Base-by-base conservation (phyloP, 2,329 filamentous ascomycete genomes). In the Apiospora saccharicola region DNA sequence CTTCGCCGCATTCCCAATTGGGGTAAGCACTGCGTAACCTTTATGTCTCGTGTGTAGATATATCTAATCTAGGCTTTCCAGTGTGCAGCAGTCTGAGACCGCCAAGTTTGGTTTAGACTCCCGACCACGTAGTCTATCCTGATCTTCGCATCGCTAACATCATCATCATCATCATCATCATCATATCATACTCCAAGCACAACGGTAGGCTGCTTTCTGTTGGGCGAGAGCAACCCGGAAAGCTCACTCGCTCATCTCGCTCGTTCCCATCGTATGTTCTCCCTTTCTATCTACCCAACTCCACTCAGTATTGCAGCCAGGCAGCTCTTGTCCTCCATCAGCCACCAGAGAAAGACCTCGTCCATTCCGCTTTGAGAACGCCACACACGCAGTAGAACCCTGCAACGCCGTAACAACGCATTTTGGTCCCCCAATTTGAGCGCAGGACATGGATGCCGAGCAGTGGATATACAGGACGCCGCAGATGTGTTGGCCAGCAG, bases 21-120 rank as follows among this genome's bases (percentile, higher is more conserved):
- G 57, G 57, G 30, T 12, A 64, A n/a, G 57, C 14, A 61, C 53
- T 61, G 53, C 53, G 26, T 61, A 61, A 61, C 53, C 53, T 61
- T 30, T 2, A 19, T 61, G 30, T 34, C 30, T 34, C 34, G 24
- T 41, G 57, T 64, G 57, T 41, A 41, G 37, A 41, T 41, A 64
- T 34, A 64, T 64, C 57, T 64, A 41, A 41, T 64, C 57, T 41
- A 41, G 19, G 7, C 57, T 22, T 64, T 64, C 3, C 34, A 64
- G 57, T 13, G 34, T 34, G 30, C 34, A 37, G 57, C n/a, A 34
- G 41, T 41, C 57, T 41, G 34, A 64, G 57, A 64, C 57, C 57
- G 34, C 34, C 57, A 24, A 24, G 30, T 24, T 64, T 22, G 57
- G 34, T 64, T 64, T 41, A 64, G 57, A 41, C 57, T 64, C 34